phyloP scores from a whole-genome alignment of 108 stramenopile species.

The Nitzschia sp. region DNA sequence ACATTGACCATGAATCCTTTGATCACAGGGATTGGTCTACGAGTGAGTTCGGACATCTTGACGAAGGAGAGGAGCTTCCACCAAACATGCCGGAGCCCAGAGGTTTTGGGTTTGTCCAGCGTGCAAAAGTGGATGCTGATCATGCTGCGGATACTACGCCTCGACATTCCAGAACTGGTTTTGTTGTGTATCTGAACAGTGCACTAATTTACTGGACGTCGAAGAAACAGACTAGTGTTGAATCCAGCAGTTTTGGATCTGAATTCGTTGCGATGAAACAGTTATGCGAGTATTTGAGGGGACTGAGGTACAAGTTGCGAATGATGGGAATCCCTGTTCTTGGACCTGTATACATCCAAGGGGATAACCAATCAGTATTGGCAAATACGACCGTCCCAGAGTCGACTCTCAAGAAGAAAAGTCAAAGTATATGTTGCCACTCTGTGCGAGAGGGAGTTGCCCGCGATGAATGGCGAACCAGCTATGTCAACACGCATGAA shows the following conservation, averaged over 20 bases:
- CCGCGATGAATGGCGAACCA: too few species aligned
- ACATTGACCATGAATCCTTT: slow-evolving; percentile 25
- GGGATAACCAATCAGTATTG: slow-evolving; percentile 51
- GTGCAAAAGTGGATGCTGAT: slow-evolving; percentile 53
- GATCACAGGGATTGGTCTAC: slow-evolving; percentile 34
- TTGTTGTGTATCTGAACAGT: slow-evolving; percentile 54
- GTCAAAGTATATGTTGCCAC: too few species aligned
- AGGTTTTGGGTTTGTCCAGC: slow-evolving; percentile 26
- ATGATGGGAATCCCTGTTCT: slow-evolving; percentile 52
- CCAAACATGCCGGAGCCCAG: too few species aligned
- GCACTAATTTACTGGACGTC: slow-evolving; percentile 45
- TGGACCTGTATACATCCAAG: too few species aligned
- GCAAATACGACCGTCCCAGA: slow-evolving; percentile 44
- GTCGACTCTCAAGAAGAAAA: too few species aligned
- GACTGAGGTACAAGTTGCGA: slow-evolving; percentile 60
- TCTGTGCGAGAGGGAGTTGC: slow-evolving; percentile 42
- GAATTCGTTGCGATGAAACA: slow-evolving; percentile 61
- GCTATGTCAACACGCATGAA: too few species aligned
- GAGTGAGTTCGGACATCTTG: slow-evolving; percentile 26
- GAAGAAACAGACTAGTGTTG: slow-evolving; percentile 54
- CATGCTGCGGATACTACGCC: slow-evolving; percentile 53
- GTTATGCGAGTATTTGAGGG: slow-evolving; percentile 41
- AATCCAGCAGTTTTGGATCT: slow-evolving; percentile 41
- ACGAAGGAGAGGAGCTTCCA: too few species aligned
- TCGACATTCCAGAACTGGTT: slow-evolving; percentile 50